Evolutionary conservation across 2,329 filamentous ascomycete species (phyloP).

Genomic region (Aspergillus niger): DNA sequence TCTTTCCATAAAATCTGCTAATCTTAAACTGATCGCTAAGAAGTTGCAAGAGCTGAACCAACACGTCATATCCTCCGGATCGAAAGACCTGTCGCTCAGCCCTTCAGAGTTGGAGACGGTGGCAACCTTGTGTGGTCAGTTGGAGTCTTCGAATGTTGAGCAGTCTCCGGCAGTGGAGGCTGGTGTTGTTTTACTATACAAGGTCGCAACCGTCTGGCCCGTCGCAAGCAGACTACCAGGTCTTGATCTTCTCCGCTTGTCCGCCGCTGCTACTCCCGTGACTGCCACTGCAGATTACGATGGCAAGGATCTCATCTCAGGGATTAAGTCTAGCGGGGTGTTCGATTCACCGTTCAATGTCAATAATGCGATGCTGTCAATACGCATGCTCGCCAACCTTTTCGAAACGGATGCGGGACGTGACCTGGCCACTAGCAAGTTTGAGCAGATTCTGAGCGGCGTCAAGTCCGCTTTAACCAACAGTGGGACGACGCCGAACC

Average conservation of each 20-base stretch:
- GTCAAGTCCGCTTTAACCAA: constrained; percentile 64
- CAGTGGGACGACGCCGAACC: constrained; percentile 58
- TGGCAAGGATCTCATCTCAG: constrained; percentile 59
- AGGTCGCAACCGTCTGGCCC: constrained; percentile 77
- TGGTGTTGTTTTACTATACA: constrained; percentile 67
- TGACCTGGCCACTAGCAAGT: constrained; percentile 59
- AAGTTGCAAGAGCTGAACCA: constrained; percentile 74
- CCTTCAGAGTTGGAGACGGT: constrained; percentile 69
- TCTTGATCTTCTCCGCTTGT: constrained; percentile 82
- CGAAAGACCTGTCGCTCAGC: constrained; percentile 74
- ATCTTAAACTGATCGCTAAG: constrained; percentile 69
- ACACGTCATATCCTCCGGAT: constrained; percentile 67
- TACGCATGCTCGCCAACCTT: constrained; percentile 79
- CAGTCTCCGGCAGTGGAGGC: constrained; percentile 53
- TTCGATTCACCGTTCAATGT: constrained; percentile 65
- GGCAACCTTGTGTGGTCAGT: constrained; percentile 59
- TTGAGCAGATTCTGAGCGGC: constrained; percentile 63
- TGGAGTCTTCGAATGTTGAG: constrained; percentile 54
- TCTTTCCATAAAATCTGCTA: constrained; percentile 73
- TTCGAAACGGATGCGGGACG: constrained; percentile 76
- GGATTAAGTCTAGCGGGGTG: constrained; percentile 60
- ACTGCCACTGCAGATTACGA: constrained; percentile 63
- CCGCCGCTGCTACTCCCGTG: constrained; percentile 67
- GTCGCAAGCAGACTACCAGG: constrained; percentile 77
- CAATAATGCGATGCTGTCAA: constrained; percentile 85